Evolutionary conservation across 495 filamentous ascomycete species (phyloP).

Genomic region (Penicillium diatomitis): DNA sequence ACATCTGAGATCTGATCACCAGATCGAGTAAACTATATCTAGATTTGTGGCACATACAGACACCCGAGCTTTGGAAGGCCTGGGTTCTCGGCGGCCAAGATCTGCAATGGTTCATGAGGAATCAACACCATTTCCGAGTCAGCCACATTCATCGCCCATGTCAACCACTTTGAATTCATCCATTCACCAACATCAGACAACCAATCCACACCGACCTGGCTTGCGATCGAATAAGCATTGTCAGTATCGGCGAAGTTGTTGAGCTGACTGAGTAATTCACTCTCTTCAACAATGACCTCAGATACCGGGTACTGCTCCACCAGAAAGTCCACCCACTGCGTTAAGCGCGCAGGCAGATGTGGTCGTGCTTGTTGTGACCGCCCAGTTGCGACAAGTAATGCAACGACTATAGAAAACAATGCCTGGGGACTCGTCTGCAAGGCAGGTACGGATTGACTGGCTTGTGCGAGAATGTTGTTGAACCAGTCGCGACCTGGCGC

Average conservation of each 20-base stretch:
- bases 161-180: constrained; percentile 34
- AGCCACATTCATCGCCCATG: constrained; percentile 32
- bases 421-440: constrained; percentile 13
- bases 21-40: not conserved
- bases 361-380: constrained; percentile 9
- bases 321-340: constrained; percentile 29
- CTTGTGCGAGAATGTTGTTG: constrained; percentile 10
- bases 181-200: constrained; percentile 23
- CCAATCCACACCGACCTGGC: constrained; percentile 12
- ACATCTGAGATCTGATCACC: not conserved
- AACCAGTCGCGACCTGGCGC: constrained; percentile 16
- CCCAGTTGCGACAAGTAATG: constrained; percentile 13
- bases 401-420: constrained; percentile 14
- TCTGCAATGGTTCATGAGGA: constrained; percentile 27
- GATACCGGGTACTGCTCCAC: constrained; percentile 27
- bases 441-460: constrained; percentile 13
- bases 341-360: constrained; percentile 22
- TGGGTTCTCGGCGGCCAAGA: constrained; percentile 18
- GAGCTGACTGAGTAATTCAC: constrained; percentile 2
- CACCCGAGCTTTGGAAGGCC: constrained; percentile 27
- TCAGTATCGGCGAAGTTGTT: constrained; percentile 15
- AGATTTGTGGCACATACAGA: constrained; percentile 33
- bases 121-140: constrained; percentile 33
- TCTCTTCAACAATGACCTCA: not conserved
- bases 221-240: constrained; percentile 6